These are phyloP conservation scores for Hepatocystis sp. DNA, from an alignment of 169 alveolate species.

Conservation along the genomic window DNA sequence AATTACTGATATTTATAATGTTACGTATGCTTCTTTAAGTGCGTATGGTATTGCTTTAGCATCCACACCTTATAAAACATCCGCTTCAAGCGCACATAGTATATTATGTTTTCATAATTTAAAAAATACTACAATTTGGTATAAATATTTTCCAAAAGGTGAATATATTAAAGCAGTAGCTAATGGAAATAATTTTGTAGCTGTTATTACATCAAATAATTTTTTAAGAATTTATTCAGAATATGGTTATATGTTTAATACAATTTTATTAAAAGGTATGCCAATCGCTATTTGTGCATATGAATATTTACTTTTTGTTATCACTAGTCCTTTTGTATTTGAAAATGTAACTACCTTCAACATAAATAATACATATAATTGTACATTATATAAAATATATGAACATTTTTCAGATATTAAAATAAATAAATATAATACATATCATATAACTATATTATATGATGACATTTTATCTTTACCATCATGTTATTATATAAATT, in stretches of 20 bases:
- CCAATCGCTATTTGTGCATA: constrained; percentile 76
- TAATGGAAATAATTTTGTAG: constrained; percentile 76
- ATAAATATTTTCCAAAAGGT: constrained; percentile 58
- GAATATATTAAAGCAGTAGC: constrained; percentile 76
- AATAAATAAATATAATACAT: constrained; percentile 63
- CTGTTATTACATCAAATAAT: constrained; percentile 69
- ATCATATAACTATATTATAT: constrained; percentile 58
- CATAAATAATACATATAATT: constrained; percentile 59
- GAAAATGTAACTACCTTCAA: constrained; percentile 46
- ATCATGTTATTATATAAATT: constrained; percentile 56
- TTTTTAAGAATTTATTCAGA: constrained; percentile 64
- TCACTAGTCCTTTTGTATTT: constrained; percentile 59
- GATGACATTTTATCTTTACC: constrained; percentile 72
- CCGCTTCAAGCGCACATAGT: constrained; percentile 39
- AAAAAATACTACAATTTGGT: constrained; percentile 69
- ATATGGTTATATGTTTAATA: constrained; percentile 71
- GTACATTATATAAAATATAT: constrained; percentile 67
- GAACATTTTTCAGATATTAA: constrained; percentile 69
- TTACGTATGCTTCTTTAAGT: constrained; percentile 72
- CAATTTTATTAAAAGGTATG: constrained; percentile 60
- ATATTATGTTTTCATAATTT: constrained; percentile 71
- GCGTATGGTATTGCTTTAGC: constrained; percentile 76
- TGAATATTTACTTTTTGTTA: constrained; percentile 60
- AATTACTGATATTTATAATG: constrained; percentile 75
- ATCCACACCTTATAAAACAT: constrained; percentile 68